These are phyloP conservation scores for Candida sojae DNA, from an alignment of 1,139 yeast species.

Conservation along the genomic window DNA sequence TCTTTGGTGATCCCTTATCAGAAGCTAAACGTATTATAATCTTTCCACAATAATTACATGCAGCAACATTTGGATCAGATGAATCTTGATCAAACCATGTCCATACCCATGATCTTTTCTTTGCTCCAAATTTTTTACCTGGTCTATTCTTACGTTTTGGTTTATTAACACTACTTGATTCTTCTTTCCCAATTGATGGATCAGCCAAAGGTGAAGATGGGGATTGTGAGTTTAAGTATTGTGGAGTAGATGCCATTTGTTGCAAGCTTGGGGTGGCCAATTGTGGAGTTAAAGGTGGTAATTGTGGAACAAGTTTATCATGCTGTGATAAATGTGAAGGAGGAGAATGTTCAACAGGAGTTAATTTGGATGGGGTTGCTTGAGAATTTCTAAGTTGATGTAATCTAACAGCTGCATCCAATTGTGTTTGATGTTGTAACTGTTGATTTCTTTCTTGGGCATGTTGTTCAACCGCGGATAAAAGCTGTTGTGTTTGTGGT, in stretches of 20 bases:
- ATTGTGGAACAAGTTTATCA: neutral
- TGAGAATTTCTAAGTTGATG: slow-evolving; percentile 1
- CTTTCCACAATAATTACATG: slow-evolving; percentile 56
- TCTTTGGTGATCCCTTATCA: slow-evolving; percentile 63
- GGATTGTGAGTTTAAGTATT: slow-evolving; percentile 4
- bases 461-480: no score
- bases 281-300: slow-evolving; percentile 2
- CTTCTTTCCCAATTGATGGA: neutral
- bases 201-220: slow-evolving; percentile 10
- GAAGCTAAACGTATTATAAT: slow-evolving; percentile 47
- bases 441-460: neutral
- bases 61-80: slow-evolving; percentile 50
- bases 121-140: slow-evolving; percentile 58
- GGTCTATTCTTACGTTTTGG: slow-evolving; percentile 43
- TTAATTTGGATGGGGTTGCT: neutral
- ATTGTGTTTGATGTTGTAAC: neutral
- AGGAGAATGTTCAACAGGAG: neutral
- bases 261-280: neutral
- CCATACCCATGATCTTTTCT: slow-evolving; percentile 65
- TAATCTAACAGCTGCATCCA: slow-evolving; percentile 3
- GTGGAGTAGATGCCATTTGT: neutral
- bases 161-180: slow-evolving; percentile 7
- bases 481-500: neutral
- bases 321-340: neutral
- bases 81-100: slow-evolving; percentile 58